Percentiles rank a stretch among this genome's conserved stretches.
Conservation (phyloP, 352 stramenopile genomes). For the Pseudoperonospora humuli region DNA sequence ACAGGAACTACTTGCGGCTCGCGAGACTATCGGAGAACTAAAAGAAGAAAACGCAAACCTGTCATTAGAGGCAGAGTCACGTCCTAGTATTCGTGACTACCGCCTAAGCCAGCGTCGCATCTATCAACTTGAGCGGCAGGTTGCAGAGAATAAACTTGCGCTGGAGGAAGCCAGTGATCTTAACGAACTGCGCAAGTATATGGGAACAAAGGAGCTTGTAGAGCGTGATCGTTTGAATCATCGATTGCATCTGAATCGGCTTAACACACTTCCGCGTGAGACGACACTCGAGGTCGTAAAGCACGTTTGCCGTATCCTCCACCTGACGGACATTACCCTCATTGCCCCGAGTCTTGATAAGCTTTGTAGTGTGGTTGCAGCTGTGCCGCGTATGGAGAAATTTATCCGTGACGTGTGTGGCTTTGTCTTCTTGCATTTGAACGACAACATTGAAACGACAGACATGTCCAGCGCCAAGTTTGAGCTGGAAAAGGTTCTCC, state of each 20-base stretch:
- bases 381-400: conserved; percentile 76
- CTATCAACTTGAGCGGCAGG: conserved; percentile 65
- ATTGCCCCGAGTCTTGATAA: conserved; percentile 76
- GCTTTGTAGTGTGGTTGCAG: conserved; percentile 68
- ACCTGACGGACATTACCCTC: conserved; percentile 77
- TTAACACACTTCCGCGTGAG: conserved; percentile 69
- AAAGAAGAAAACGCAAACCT: conserved; percentile 81
- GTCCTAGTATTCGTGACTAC: conserved; percentile 80
- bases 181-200: conserved; percentile 72
- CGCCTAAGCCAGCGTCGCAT: conserved; percentile 60
- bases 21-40: conserved; percentile 56
- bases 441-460: conserved; percentile 20
- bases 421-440: conserved; percentile 53
- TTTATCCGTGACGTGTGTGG: conserved; percentile 83
- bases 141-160: conserved; percentile 63
- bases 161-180: conserved; percentile 71
- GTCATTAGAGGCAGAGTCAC: conserved; percentile 60
- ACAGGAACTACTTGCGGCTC: conserved; percentile 49
- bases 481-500: conserved; percentile 64
- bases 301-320: conserved; percentile 70
- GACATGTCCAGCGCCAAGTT: conserved; percentile 21
- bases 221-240: conserved; percentile 74
- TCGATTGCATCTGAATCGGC: conserved; percentile 62
- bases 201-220: conserved; percentile 75
- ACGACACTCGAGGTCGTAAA: conserved; percentile 78